Conservation (phyloP, 2,329 filamentous ascomycete species). For the Aspergillus tamarii region DNA sequence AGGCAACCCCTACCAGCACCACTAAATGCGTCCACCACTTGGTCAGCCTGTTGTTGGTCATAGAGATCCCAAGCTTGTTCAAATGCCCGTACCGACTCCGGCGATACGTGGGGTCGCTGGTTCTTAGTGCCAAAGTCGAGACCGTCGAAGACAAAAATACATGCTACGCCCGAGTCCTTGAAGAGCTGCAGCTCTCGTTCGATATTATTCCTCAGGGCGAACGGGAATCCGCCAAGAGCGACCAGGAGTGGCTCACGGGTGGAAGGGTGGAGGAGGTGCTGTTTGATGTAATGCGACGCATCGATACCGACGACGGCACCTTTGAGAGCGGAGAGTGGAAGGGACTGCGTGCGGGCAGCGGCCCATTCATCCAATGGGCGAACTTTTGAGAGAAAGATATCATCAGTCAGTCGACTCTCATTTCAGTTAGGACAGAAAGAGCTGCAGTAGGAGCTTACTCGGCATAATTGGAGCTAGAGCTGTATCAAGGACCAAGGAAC, state of each 20-base stretch:
- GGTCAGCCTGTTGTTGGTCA: slow-evolving; percentile 74
- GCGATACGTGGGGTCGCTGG: slow-evolving; percentile 61
- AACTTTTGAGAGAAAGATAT: slow-evolving; percentile 35
- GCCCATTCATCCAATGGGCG: slow-evolving; percentile 62
- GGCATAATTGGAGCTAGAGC: slow-evolving; percentile 36
- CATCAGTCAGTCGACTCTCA: slow-evolving; percentile 4
- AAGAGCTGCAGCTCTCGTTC: slow-evolving; percentile 75
- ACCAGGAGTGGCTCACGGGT: slow-evolving; percentile 85
- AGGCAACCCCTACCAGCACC: slow-evolving; percentile 63
- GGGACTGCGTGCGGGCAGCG: slow-evolving; percentile 56
- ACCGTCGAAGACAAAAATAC: slow-evolving; percentile 90
- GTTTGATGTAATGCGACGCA: slow-evolving; percentile 84
- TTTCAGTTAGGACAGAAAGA: slow-evolving; percentile 6
- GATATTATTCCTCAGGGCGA: slow-evolving; percentile 75
- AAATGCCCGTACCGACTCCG: slow-evolving; percentile 69
- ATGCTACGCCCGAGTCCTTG: slow-evolving; percentile 70
- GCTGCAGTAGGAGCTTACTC: slow-evolving; percentile 32
- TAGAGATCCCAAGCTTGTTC: slow-evolving; percentile 86
- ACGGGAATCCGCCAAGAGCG: slow-evolving; percentile 84
- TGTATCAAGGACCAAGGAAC: slow-evolving; percentile 22
- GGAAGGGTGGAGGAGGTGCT: slow-evolving; percentile 70
- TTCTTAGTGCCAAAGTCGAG: slow-evolving; percentile 78
- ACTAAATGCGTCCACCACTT: slow-evolving; percentile 85
- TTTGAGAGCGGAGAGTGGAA: slow-evolving; percentile 71
- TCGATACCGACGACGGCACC: slow-evolving; percentile 81